Evolutionary conservation across 129 eudicot species (phyloP).

Genomic region (Chrysanthemum lavandulifolium): DNA sequence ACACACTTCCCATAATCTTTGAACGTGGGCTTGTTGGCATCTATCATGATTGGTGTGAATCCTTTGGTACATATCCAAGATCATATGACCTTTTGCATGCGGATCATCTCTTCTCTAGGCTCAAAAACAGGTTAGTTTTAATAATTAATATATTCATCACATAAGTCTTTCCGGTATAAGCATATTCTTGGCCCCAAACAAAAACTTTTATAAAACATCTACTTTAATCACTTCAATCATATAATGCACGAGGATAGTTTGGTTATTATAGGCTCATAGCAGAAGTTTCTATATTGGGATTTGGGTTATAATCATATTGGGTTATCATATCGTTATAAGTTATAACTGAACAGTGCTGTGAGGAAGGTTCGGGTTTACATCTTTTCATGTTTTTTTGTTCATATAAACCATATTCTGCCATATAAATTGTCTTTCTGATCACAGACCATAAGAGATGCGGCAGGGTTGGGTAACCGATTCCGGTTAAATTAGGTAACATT

Average conservation of each 20-base stretch:
- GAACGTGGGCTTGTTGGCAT: conserved; percentile 90
- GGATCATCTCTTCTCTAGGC: conserved; percentile 96
- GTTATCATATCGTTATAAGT: no score
- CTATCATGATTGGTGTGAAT: conserved; percentile 97
- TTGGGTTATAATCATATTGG: no score
- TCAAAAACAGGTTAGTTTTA: conserved; percentile 70
- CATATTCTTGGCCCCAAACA: neutral
- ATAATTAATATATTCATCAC: conserved; percentile 3
- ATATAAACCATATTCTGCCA: neutral
- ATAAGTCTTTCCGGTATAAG: neutral
- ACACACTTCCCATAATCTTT: conserved; percentile 85
- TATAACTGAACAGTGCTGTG: conserved; percentile 6
- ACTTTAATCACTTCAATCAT: neutral
- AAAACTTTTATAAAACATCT: neutral
- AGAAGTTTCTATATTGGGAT: no score
- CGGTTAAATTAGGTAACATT: neutral
- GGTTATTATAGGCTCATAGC: neutral
- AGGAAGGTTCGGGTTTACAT: neutral
- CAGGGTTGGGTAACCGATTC: no score
- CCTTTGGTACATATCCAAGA: conserved; percentile 94
- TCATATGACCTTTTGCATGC: conserved; percentile 93
- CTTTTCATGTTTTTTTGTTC: no score
- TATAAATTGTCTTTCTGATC: neutral
- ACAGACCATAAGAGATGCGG: neutral
- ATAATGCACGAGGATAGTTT: neutral